Evolutionary conservation across 1,284 basidiomycete genomes (phyloP).

Genomic region (Naganishia albida): DNA sequence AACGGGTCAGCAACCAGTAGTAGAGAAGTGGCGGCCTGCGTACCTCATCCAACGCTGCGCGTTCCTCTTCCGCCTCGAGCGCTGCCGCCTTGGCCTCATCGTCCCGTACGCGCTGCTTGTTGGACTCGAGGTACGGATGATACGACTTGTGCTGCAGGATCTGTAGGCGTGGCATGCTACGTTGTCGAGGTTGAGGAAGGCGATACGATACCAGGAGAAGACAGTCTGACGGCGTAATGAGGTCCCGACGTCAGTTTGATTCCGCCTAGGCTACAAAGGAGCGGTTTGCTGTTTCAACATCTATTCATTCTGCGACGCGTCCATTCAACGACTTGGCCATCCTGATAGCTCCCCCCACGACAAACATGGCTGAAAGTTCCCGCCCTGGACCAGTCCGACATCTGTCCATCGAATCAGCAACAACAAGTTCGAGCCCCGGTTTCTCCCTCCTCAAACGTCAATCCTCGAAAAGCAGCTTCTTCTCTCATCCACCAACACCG

Average conservation of each 20-base stretch:
- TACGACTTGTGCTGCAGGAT: constrained; percentile 52
- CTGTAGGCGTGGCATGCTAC: constrained; percentile 36
- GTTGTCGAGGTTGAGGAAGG: not conserved
- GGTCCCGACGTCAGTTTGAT: constrained; percentile 3
- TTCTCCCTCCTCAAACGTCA: constrained; percentile 16
- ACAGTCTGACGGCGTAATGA: constrained; percentile 39
- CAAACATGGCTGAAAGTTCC: not conserved
- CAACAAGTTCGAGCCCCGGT: not conserved
- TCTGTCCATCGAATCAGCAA: constrained; percentile 9
- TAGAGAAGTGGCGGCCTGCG: not conserved
- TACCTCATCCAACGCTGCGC: constrained; percentile 42
- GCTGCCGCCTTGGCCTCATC: constrained; percentile 50
- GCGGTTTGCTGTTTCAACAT: constrained; percentile 31
- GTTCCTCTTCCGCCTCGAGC: constrained; percentile 45
- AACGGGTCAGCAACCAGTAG: not conserved
- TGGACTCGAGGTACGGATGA: constrained; percentile 55
- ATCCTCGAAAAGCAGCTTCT: constrained; percentile 8
- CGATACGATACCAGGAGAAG: not conserved
- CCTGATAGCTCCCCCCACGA: not conserved
- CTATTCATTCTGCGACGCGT: not conserved
- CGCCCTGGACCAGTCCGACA: constrained; percentile 21
- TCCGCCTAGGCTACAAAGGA: not conserved
- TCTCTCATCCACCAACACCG: constrained; percentile 10
- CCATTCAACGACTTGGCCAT: no score
- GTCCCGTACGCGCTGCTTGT: constrained; percentile 54